Base-by-base conservation (phyloP, 805 yeast species). In the Candida corydali region DNA sequence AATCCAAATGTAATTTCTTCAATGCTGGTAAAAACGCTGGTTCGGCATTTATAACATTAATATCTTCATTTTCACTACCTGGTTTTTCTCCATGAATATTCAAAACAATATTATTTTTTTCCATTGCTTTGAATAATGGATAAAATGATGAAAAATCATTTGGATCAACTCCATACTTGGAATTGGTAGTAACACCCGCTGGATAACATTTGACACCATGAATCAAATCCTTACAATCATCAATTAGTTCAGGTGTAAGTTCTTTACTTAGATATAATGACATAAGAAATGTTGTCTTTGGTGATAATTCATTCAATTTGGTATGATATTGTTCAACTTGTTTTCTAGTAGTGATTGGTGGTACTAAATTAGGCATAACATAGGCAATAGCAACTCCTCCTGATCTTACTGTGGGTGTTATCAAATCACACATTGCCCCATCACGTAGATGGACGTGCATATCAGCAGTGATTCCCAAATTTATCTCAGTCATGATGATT, bases 161-260 rank as follows among this genome's bases (percentile, higher is more conserved):
- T 17, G 94, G 94, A 57, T 85, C 93, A 17, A 93, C 96, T 34
- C 98, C 98, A 3, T 82, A 85, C 33, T 75, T 61, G 8, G 96
- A 87, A 65, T 93, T 93, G 26, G 99, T 93, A n/a, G 99, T 93
- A 22, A 93, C 99, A 30, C 99, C 99, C 2, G 98, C 97, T 28
- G 99, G 99, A 59, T 93, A 93, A 57, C 96, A 88, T 60, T 93
- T 93, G 47, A 93, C 86, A 39, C 99, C 99, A 20, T 79, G 70
- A 38, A 91, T 79, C 26, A 78, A 79, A 1, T 80, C 80, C 12
- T 62, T 51, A 24, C 97, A 98, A 44, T 78, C 75, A 37, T 76
- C 78, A 39, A 93, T 81, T 27, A 87, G 66, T 46, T 86, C 94
- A 0, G 98, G 97, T 1, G 96, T 86, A 45, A 93, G 66, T 1